Evolutionary conservation across 192 early-diverging fungal species (phyloP).

Genomic region (Phlyctochytrium arcticum): DNA sequence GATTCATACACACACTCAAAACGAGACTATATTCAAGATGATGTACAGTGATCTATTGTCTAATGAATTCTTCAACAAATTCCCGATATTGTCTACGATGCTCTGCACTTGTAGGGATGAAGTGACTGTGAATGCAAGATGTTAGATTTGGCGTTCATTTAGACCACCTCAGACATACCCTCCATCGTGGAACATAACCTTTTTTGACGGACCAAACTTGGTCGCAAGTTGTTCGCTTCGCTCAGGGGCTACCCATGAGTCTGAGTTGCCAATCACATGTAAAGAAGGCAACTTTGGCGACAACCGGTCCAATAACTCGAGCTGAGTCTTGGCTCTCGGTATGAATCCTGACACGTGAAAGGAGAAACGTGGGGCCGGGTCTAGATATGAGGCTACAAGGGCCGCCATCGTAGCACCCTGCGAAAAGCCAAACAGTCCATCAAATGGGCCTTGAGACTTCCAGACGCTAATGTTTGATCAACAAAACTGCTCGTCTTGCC

Average conservation of each 20-base stretch:
- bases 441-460: slow-evolving; percentile 35
- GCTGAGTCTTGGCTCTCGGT: slow-evolving; percentile 4
- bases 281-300: slow-evolving; percentile 7
- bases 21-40: too few relatives aligned
- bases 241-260: slow-evolving; percentile 21
- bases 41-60: too few relatives aligned
- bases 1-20: too few relatives aligned
- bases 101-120: slow-evolving; percentile 33
- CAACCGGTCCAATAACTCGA: slow-evolving; percentile 3
- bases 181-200: slow-evolving; percentile 24
- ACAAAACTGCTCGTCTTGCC: neutral
- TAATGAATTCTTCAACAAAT: slow-evolving; percentile 20
- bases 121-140: slow-evolving; percentile 32
- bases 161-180: neutral
- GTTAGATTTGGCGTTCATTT: neutral
- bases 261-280: slow-evolving; percentile 35
- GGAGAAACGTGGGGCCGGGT: slow-evolving; percentile 24
- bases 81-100: slow-evolving; percentile 27
- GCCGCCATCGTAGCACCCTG: slow-evolving; percentile 47
- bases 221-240: slow-evolving; percentile 13
- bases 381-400: slow-evolving; percentile 20
- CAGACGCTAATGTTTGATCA: slow-evolving; percentile 18
- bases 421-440: slow-evolving; percentile 45
- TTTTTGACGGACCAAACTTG: slow-evolving; percentile 13
- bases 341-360: slow-evolving; percentile 36